Percentiles rank a stretch among this genome's conserved stretches.
Conservation (phyloP, 2,329 filamentous ascomycete species). For the Paecilomyces sp. region DNA sequence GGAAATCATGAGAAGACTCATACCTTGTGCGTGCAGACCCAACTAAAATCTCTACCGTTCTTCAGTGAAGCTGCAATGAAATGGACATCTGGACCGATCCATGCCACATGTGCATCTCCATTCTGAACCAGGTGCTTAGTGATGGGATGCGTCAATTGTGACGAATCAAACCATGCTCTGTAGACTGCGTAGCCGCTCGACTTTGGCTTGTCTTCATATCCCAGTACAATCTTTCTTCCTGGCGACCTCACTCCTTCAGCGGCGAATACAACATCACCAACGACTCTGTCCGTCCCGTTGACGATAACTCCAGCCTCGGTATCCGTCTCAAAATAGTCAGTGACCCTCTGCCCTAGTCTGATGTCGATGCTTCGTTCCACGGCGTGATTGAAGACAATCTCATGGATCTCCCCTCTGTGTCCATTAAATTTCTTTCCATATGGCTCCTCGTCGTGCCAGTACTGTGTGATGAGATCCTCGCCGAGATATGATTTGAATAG, state of each 20-base stretch:
- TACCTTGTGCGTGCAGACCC: slow-evolving; percentile 48
- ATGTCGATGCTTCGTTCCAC: slow-evolving; percentile 21
- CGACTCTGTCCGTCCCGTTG: slow-evolving; percentile 31
- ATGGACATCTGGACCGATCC: slow-evolving; percentile 42
- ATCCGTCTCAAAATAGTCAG: slow-evolving; percentile 21
- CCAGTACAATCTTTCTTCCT: slow-evolving; percentile 41
- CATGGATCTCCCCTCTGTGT: slow-evolving; percentile 26
- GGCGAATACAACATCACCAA: slow-evolving; percentile 45
- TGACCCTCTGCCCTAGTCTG: slow-evolving; percentile 19
- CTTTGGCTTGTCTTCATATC: slow-evolving; percentile 21
- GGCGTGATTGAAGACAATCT: slow-evolving; percentile 23
- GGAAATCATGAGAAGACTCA: neutral
- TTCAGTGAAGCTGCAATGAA: slow-evolving; percentile 44
- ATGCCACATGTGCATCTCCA: slow-evolving; percentile 44
- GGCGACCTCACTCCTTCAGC: slow-evolving; percentile 50
- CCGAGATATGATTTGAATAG: slow-evolving; percentile 21
- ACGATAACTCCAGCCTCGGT: slow-evolving; percentile 16
- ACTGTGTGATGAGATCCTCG: slow-evolving; percentile 20
- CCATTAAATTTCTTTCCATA: slow-evolving; percentile 25
- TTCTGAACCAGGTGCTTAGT: slow-evolving; percentile 42
- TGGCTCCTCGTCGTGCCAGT: slow-evolving; percentile 23
- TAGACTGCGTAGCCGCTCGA: slow-evolving; percentile 16
- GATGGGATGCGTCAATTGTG: neutral
- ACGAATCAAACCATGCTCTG: slow-evolving; percentile 11
- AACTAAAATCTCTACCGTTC: slow-evolving; percentile 44